Evolutionary conservation across 2,329 filamentous ascomycete genomes (phyloP).

Genomic region (Neonectria punicea): DNA sequence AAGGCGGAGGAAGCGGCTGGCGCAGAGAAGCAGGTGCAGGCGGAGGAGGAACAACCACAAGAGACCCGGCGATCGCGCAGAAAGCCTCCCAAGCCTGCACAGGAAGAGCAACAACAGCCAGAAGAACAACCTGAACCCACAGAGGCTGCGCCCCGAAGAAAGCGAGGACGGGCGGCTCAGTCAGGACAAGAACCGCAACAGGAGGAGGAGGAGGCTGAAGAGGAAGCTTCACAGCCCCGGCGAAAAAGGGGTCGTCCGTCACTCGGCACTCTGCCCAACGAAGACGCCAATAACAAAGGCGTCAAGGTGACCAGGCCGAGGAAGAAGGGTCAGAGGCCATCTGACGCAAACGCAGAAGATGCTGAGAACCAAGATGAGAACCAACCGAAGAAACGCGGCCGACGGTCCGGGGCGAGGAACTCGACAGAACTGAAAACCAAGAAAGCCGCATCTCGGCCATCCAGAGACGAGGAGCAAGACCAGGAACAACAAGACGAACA

Average conservation of each 20-base stretch:
- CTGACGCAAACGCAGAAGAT: constrained; percentile 15
- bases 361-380: constrained; percentile 22
- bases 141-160: constrained; percentile 27
- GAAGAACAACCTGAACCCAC: constrained; percentile 3
- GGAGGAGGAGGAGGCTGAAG: constrained; percentile 18
- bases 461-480: constrained; percentile 13
- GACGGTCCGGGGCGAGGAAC: constrained; percentile 15
- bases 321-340: constrained; percentile 25
- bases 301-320: constrained; percentile 22
- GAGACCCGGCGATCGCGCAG: constrained; percentile 26
- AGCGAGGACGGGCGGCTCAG: constrained; percentile 21
- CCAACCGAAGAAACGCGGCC: constrained; percentile 29
- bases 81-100: constrained; percentile 23
- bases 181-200: constrained; percentile 8
- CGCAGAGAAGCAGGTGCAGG: constrained; percentile 26
- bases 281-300: constrained; percentile 32
- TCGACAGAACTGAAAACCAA: constrained; percentile 8
- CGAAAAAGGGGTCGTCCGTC: constrained; percentile 35
- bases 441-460: neutral
- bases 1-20: constrained; percentile 29
- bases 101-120: constrained; percentile 19
- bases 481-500: constrained; percentile 20
- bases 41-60: constrained; percentile 20
- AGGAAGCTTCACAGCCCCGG: constrained; percentile 9
- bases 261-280: constrained; percentile 19